Conservation (phyloP, 202 grass and related monocot genomes). For the Eragrostis tef region DNA sequence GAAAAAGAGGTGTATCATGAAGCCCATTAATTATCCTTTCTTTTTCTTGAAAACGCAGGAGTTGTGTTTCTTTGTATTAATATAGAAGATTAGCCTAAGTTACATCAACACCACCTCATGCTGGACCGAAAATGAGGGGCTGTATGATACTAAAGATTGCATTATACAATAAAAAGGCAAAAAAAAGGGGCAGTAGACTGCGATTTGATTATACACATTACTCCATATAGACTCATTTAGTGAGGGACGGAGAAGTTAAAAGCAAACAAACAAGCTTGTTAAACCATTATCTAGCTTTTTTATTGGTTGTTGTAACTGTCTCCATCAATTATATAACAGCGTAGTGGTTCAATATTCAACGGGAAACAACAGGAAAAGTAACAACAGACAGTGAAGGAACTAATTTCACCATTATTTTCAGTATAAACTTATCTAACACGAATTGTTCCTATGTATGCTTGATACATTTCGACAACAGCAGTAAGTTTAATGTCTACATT, state of each 20-base stretch:
- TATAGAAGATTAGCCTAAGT: too few relatives aligned
- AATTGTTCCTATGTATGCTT: not conserved
- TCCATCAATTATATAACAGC: not conserved
- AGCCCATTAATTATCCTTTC: slow-evolving; percentile 4
- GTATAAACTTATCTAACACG: not conserved
- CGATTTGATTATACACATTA: slow-evolving; percentile 1
- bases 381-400: not conserved
- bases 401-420: not conserved
- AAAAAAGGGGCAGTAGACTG: not conserved
- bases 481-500: slow-evolving; percentile 19
- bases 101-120: too few relatives aligned
- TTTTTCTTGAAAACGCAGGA: too few relatives aligned
- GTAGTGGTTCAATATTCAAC: not conserved
- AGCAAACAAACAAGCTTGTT: not conserved
- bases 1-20: not conserved
- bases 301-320: not conserved
- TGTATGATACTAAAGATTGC: too few relatives aligned
- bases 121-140: too few relatives aligned
- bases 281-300: not conserved
- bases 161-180: not conserved
- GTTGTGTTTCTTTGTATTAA: too few relatives aligned
- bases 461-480: slow-evolving; percentile 16
- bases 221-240: too few relatives aligned
- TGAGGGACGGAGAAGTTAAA: too few relatives aligned
- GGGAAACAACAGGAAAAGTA: not conserved